phyloP scores from a whole-genome alignment of 2,329 filamentous ascomycete genomes.

The Claviceps sp. region DNA sequence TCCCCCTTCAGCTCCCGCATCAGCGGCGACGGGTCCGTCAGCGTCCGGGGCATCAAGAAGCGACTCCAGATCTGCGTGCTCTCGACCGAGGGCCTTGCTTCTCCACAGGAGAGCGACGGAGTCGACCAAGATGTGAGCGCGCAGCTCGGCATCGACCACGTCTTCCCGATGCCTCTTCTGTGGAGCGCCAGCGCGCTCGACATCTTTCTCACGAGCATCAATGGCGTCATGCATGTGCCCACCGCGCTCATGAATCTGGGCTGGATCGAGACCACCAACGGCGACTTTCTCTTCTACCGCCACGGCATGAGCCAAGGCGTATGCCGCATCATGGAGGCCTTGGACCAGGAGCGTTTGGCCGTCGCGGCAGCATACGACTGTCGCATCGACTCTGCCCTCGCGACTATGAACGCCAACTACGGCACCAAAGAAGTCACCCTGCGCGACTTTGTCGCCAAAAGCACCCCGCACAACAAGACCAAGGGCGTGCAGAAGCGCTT shows the following conservation, averaged over 20 bases:
- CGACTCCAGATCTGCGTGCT: background rate
- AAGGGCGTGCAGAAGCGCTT: conserved; percentile 3
- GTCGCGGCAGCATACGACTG: too few species aligned
- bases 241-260: conserved; percentile 7
- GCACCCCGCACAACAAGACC: conserved; percentile 5
- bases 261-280: conserved; percentile 8
- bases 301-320: conserved; percentile 8
- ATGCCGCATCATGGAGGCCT: conserved; percentile 5
- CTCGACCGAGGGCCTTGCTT: background rate
- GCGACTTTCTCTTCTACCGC: conserved; percentile 9
- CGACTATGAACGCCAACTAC: background rate
- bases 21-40: conserved; percentile 4
- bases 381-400: too few species aligned
- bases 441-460: conserved; percentile 4
- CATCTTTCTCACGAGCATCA: conserved; percentile 6
- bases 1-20: conserved; percentile 8
- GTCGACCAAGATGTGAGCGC: background rate
- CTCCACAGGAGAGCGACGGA: too few species aligned
- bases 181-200: conserved; percentile 6
- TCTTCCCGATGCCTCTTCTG: conserved; percentile 5
- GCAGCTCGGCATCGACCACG: background rate
- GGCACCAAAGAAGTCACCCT: conserved; percentile 2
- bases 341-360: too few species aligned
- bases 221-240: conserved; percentile 8
- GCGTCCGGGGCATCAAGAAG: conserved; percentile 6